Evolutionary conservation across 352 stramenopile species (phyloP).

Genomic region (Thraustochytrium striatum): DNA sequence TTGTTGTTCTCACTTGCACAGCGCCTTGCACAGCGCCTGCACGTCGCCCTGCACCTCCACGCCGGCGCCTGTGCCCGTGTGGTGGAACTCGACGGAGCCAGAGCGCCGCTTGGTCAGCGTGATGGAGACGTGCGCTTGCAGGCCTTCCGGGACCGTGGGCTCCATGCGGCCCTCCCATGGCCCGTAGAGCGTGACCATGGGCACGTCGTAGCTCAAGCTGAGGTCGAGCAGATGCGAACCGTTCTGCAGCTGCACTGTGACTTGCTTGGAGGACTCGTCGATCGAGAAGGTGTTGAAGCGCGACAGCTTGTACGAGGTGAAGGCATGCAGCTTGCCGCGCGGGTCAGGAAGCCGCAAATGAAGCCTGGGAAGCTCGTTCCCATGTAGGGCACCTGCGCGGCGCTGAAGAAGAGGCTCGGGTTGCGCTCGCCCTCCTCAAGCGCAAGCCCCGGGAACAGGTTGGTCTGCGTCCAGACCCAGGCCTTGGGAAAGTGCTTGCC

Average conservation of each 20-base stretch:
- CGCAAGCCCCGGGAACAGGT: conserved; percentile 34
- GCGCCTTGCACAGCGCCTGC: not conserved
- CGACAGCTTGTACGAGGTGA: not conserved
- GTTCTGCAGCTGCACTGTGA: not conserved
- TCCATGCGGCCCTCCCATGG: not conserved
- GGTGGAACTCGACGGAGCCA: not conserved
- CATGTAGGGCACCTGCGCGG: not conserved
- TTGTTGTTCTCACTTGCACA: not conserved
- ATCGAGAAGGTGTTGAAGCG: not conserved
- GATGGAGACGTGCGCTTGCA: not conserved
- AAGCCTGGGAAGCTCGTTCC: not conserved
- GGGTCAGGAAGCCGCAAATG: not conserved
- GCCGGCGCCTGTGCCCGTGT: not conserved
- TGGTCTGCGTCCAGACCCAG: conserved; percentile 55
- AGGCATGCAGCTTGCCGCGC: not conserved
- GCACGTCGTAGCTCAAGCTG: not conserved
- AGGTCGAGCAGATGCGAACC: not conserved
- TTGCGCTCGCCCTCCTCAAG: not conserved
- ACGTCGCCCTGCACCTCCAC: not conserved
- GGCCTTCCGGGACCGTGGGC: not conserved
- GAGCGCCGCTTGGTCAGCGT: not conserved
- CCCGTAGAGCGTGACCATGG: not conserved
- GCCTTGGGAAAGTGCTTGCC: conserved; percentile 47
- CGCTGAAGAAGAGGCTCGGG: not conserved
- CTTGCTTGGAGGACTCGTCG: not conserved